Evolutionary conservation across 305 asterid genomes (phyloP), one percentile per base, ranked within the genome.

Genomic region (Fraxinus dipetala): DNA sequence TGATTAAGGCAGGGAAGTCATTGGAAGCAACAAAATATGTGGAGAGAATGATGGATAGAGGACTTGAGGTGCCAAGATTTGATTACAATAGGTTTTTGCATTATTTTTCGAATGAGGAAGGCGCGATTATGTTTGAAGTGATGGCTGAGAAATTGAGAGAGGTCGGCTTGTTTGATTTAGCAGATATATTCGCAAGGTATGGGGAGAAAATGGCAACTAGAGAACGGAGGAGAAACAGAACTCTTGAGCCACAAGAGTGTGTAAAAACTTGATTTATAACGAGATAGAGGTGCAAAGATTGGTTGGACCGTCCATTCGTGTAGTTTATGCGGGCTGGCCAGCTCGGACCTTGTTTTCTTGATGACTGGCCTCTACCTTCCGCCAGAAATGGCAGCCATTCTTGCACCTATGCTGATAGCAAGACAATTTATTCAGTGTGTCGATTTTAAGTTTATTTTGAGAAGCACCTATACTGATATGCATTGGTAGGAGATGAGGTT

Each of bases 141-240:
- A 92, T 94, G 98, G 85, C 92, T 30, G 87, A 77, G 85, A 94
- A 93, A 79, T 80, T 95, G 86, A 89, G 90, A 80, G 99, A 95
- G 87, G 97, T 95, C 69, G 98, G 99, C 4, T 79, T 87, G 86
- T 89, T 93, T 85, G 99, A 95, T 89, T 87, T 95, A 59, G 99
- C 91, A 0, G 98, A 95, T 89, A 89, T 94, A 85, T 89, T 95
- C 69, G 89, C 82, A 18, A 92, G 94, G 85, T 95, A 91, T 83
- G 97, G 99, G 22, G 85, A 82, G 87, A 93, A 89, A 87, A 95
- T 95, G 99, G 90, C 98, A 2, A 95, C 97, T 20, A 92, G 98
- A 85, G 96, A 92, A 72, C 85, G 95, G 80, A 90, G 99, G 86
- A 92, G 96, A 82, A 86, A 81, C 73, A 85, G 92, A 84, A 82